Evolutionary conservation across 805 yeast species (phyloP).

Genomic region (Sungouiella thailandica): DNA sequence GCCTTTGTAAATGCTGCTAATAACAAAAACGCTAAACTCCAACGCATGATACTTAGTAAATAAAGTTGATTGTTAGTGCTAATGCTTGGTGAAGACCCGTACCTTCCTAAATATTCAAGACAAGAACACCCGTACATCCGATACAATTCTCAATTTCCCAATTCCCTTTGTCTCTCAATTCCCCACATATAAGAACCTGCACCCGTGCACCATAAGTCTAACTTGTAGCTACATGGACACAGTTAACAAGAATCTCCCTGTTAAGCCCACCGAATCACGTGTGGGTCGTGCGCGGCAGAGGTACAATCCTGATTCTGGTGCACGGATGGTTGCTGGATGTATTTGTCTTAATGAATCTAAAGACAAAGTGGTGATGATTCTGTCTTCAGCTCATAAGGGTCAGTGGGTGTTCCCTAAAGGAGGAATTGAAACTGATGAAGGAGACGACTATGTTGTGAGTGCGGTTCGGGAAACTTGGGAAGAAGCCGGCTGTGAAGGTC

Average conservation of each 20-base stretch:
- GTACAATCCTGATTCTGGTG: constrained; percentile 60
- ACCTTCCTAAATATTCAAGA: no score
- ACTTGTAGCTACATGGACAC: not conserved
- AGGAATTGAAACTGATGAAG: constrained; percentile 86
- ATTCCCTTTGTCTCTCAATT: no score
- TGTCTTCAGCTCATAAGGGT: constrained; percentile 63
- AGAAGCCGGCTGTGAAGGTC: constrained; percentile 87
- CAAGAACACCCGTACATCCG: no score
- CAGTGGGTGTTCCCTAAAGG: constrained; percentile 95
- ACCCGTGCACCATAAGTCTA: not conserved
- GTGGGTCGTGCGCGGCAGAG: constrained; percentile 56
- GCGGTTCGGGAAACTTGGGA: constrained; percentile 96
- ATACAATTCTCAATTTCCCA: no score
- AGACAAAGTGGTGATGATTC: constrained; percentile 68
- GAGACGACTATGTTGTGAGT: constrained; percentile 39
- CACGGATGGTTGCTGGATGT: constrained; percentile 92
- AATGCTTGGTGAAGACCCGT: no score
- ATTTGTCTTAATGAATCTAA: constrained; percentile 58
- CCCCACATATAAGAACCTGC: no score
- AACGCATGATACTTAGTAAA: no score
- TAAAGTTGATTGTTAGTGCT: no score
- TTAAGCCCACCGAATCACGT: constrained; percentile 23
- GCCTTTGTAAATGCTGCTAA: not conserved
- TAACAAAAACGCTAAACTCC: not conserved
- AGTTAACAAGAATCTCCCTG: constrained; percentile 6